Evolutionary conservation across 305 asterid genomes (phyloP).

Genomic region (Fraxinus greggii): DNA sequence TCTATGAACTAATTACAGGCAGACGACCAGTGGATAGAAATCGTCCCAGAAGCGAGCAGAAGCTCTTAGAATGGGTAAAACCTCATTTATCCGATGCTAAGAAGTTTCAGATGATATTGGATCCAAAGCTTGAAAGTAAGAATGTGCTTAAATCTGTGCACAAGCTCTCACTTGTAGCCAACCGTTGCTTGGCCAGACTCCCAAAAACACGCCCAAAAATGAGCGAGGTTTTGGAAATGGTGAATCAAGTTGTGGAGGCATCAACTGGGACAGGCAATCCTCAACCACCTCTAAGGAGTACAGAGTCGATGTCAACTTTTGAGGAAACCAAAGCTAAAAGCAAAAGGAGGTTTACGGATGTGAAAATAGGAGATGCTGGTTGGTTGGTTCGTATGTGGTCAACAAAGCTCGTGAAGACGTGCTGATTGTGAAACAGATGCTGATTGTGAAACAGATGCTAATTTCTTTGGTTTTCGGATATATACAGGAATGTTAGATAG

Average conservation of each 20-base stretch:
- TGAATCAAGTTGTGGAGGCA: conserved; percentile 56
- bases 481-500: conserved; percentile 5
- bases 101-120: conserved; percentile 3
- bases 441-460: conserved; percentile 28
- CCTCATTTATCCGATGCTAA: background rate
- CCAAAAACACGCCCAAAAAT: conserved; percentile 81
- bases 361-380: conserved; percentile 40
- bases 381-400: conserved; percentile 63
- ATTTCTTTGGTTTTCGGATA: conserved; percentile 2
- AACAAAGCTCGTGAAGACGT: conserved; percentile 48
- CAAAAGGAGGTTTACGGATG: background rate
- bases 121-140: background rate
- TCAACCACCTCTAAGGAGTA: conserved; percentile 43
- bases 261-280: conserved; percentile 46
- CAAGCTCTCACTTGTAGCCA: conserved; percentile 80
- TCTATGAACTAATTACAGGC: conserved; percentile 92
- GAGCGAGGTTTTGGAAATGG: conserved; percentile 83
- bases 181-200: conserved; percentile 74
- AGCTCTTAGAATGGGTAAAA: conserved; percentile 88
- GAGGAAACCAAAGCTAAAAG: background rate
- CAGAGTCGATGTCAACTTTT: conserved; percentile 19
- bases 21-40: conserved; percentile 84
- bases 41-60: conserved; percentile 84
- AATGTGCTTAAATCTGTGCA: conserved; percentile 26
- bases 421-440: conserved; percentile 43